Base-by-base conservation (phyloP, 2,329 filamentous ascomycete genomes). In the Hypoxylon sp. region DNA sequence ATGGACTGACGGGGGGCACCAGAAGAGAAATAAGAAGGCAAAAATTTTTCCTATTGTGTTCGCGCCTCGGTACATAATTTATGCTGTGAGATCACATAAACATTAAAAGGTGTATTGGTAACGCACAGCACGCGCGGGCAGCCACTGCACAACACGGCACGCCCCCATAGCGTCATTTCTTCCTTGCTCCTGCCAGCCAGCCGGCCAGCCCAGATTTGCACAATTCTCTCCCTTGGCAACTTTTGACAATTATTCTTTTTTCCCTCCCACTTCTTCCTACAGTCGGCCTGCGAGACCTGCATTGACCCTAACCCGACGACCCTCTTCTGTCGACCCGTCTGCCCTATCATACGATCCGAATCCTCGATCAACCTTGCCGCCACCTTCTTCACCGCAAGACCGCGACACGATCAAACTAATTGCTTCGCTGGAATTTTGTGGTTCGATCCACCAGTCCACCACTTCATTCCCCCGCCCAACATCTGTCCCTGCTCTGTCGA, bases 131-230 rank as follows among this genome's bases (percentile, higher is more conserved):
- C n/a, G n/a, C n/a, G n/a, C n/a, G n/a, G n/a, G n/a, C n/a, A n/a
- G n/a, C n/a, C n/a, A n/a, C n/a, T n/a, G n/a, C n/a, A n/a, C n/a
- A n/a, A n/a, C n/a, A n/a, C n/a, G n/a, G n/a, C n/a, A n/a, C n/a
- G n/a, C n/a, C n/a, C 27, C 40, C 47, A 62, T 62, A 62, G 56
- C 60, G 60, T 62, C 60, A 62, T 62, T 20, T 46, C 45, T n/a
- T n/a, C n/a, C n/a, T n/a, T n/a, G n/a, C n/a, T n/a, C n/a, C n/a
- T n/a, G n/a, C n/a, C n/a, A n/a, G n/a, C n/a, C n/a, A n/a, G n/a
- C n/a, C n/a, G n/a, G n/a, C n/a, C n/a, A n/a, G n/a, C n/a, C n/a
- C n/a, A n/a, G n/a, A n/a, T 41, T 23, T 62, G 52, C 52, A 56
- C 48, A 60, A 60, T n/a, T n/a, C n/a, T n/a, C 55, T 60, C 56